Conservation (phyloP, 2,329 filamentous ascomycete species). For the Emmonsiellopsis sp. region DNA sequence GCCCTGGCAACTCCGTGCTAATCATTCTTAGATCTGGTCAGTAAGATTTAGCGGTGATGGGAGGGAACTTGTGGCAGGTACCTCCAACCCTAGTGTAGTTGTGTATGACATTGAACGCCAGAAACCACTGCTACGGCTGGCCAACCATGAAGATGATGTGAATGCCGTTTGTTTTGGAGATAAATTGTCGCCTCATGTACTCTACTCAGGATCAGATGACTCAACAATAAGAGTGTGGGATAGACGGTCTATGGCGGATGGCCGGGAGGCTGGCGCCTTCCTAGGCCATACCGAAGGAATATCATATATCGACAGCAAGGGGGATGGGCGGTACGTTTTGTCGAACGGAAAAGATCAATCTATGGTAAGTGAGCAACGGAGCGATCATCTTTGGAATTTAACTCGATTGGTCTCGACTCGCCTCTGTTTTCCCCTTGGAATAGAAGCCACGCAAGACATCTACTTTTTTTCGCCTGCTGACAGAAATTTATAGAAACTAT, state of each 20-base stretch:
- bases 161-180: conserved; percentile 97
- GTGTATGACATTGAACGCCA: conserved; percentile 87
- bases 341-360: conserved; percentile 94
- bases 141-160: conserved; percentile 77
- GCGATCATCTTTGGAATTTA: too few relatives aligned
- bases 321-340: conserved; percentile 79
- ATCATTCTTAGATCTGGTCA: conserved; percentile 61
- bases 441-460: too few relatives aligned
- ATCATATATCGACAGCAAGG: conserved; percentile 69
- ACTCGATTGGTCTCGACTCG: too few relatives aligned
- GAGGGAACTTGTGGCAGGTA: conserved; percentile 81
- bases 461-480: too few relatives aligned
- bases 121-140: conserved; percentile 62
- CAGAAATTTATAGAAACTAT: conserved; percentile 54
- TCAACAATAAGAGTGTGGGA: conserved; percentile 95
- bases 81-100: conserved; percentile 67
- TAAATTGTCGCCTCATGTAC: conserved; percentile 75
- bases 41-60: conserved; percentile 89
- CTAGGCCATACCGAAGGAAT: conserved; percentile 52
- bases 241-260: conserved; percentile 58
- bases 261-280: conserved; percentile 56
- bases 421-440: too few relatives aligned
- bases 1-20: background rate
- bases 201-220: conserved; percentile 95
- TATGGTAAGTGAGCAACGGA: conserved; percentile 40